Percentiles rank a stretch among this genome's conserved stretches.
Conservation (phyloP, 805 yeast genomes). For the Monosporozyma unispora region DNA sequence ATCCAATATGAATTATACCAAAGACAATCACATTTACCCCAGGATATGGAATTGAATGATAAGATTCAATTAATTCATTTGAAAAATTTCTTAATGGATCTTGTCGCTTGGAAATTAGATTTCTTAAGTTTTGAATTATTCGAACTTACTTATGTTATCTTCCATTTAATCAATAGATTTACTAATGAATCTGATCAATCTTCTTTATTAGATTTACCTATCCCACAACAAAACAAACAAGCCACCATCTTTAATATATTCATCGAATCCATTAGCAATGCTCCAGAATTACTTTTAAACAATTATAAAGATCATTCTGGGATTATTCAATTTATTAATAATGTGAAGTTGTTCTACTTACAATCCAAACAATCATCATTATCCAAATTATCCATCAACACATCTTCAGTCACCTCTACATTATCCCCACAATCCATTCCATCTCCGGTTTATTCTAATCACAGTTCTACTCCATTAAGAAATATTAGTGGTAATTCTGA, state of each 20-base stretch:
- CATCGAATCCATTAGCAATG: conserved; percentile 17
- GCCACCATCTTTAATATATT: conserved; percentile 18
- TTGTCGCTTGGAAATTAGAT: conserved; percentile 39
- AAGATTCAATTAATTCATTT: conserved; percentile 36
- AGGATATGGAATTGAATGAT: conserved; percentile 24
- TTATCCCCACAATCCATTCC: conserved; percentile 16
- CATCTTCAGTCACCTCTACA: conserved; percentile 2
- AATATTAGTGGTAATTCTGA: conserved; percentile 27
- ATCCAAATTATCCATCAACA: conserved; percentile 11
- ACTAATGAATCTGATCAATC: conserved; percentile 24
- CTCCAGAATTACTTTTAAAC: conserved; percentile 20
- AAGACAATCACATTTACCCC: conserved; percentile 23
- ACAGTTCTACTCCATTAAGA: conserved; percentile 27
- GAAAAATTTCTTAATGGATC: conserved; percentile 43
- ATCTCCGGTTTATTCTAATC: conserved; percentile 24
- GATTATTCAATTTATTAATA: conserved; percentile 16
- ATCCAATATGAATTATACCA: conserved; percentile 31
- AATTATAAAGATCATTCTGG: conserved; percentile 20
- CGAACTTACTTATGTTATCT: conserved; percentile 26
- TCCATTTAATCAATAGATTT: conserved; percentile 24
- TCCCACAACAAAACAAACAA: conserved; percentile 21
- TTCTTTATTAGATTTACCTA: conserved; percentile 17
- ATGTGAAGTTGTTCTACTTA: conserved; percentile 9
- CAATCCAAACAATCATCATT: conserved; percentile 5
- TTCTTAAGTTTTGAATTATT: conserved; percentile 29